Evolutionary conservation across 1,284 basidiomycete species (phyloP).

Genomic region (Bjerkandera adusta): DNA sequence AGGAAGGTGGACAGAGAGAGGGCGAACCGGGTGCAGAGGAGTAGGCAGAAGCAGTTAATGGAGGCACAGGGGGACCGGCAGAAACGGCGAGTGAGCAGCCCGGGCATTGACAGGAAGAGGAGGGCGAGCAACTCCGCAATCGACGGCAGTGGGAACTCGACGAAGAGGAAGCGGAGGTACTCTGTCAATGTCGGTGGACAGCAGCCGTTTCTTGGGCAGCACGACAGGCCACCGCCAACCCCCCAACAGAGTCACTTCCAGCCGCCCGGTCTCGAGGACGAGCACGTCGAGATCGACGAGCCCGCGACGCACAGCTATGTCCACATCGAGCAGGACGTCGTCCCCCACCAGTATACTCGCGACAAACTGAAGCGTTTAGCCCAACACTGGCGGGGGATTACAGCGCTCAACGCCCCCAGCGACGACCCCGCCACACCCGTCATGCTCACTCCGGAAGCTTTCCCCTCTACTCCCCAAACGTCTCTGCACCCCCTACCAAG

Average conservation of each 20-base stretch:
- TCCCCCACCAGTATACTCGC: conserved; percentile 51
- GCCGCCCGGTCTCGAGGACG: conserved; percentile 36
- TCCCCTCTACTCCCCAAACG: conserved; percentile 28
- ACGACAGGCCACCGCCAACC: neutral
- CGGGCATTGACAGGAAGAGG: conserved; percentile 47
- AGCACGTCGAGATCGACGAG: conserved; percentile 49
- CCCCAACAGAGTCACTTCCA: conserved; percentile 7
- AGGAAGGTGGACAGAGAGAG: conserved; percentile 44
- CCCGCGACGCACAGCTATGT: conserved; percentile 36
- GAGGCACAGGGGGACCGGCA: conserved; percentile 22
- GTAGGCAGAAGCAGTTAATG: conserved; percentile 28
- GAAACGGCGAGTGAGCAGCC: conserved; percentile 33
- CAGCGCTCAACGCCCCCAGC: conserved; percentile 45
- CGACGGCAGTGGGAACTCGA: conserved; percentile 30
- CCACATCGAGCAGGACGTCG: conserved; percentile 48
- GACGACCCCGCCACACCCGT: conserved; percentile 30
- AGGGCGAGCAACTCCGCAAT: conserved; percentile 37
- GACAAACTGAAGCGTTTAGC: conserved; percentile 57
- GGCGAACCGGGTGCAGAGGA: conserved; percentile 45
- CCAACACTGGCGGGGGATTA: conserved; percentile 64
- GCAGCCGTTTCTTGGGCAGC: conserved; percentile 9
- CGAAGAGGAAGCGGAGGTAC: conserved; percentile 42
- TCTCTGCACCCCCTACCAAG: conserved; percentile 34
- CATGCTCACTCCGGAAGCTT: conserved; percentile 28
- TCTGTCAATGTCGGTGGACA: conserved; percentile 26